Evolutionary conservation across 306 rosid genomes (phyloP), one percentile per base, ranked within the genome.

Genomic region (Glycine latifolia): DNA sequence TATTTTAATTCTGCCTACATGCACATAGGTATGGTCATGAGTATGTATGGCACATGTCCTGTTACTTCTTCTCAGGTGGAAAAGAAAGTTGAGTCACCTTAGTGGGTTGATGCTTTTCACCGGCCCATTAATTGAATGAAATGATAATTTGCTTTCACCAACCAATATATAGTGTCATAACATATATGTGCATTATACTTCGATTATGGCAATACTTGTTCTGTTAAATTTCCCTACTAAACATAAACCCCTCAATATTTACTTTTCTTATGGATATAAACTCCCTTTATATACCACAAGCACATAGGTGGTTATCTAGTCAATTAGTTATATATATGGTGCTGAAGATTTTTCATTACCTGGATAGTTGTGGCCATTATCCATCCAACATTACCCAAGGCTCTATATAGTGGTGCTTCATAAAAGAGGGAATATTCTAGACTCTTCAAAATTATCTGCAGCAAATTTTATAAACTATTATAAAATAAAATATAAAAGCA

Each of bases 21-120:
- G 77, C 52, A 63, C 67, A 9, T 48, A 26, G 31, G 31, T 26
- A 26, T 20, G 26, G 26, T 20, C 26, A 20, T 26, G 31, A 26
- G 31, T 26, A 26, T 26, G 31, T 26, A 26, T 26, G 44, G 82
- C 82, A 73, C 77, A 73, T 53, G 81, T 47, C 61, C 3, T 48
- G 44, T 60, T 26, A 26, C 31, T 26, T 26, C 31, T 26, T 26
- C 31, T 26, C 31, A 26, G 31, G 31, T 26, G 31, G 31, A 26
- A 26, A 26, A 26, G 31, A 26, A 26, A 26, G 31, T 26, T 65
- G 65, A 63, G 20, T 55, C 39, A 79, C 70, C 55, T 54, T 33
- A 76, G 79, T 77, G 68, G 59, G 41, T 75, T 78, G 16, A 69
- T 70, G 65, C 86, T 74, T 78, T 81, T 71, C 68, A 74, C 79